Evolutionary conservation across 768 basidiomycete genomes (phyloP).

Genomic region (Mycena vitilis): DNA sequence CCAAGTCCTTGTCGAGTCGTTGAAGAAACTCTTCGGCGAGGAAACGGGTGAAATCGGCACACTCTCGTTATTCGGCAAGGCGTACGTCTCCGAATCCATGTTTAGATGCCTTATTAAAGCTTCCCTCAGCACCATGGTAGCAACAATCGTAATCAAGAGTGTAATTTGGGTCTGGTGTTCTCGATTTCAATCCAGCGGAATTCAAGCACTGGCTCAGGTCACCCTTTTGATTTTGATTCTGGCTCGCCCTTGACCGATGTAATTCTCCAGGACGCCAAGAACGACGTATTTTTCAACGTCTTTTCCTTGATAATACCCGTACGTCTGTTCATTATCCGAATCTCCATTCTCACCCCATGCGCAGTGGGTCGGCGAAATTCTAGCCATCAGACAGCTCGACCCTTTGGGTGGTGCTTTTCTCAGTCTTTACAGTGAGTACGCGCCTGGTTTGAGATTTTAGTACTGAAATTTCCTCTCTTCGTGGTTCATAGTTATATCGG

Average conservation of each 20-base stretch:
- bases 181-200: slow-evolving; percentile 26
- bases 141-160: slow-evolving; percentile 32
- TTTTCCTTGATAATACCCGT: slow-evolving; percentile 35
- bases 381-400: slow-evolving; percentile 34
- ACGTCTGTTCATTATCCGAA: neutral
- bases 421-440: slow-evolving; percentile 32
- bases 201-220: slow-evolving; percentile 37
- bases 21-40: slow-evolving; percentile 31
- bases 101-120: neutral
- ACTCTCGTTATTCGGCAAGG: slow-evolving; percentile 33
- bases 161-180: slow-evolving; percentile 36
- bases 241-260: neutral
- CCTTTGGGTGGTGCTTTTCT: slow-evolving; percentile 35
- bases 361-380: slow-evolving; percentile 36
- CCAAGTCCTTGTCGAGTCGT: slow-evolving; percentile 31
- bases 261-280: slow-evolving; percentile 32
- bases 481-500: slow-evolving; percentile 23
- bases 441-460: too few species aligned
- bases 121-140: slow-evolving; percentile 29
- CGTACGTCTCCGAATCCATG: slow-evolving; percentile 13
- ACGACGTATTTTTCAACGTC: slow-evolving; percentile 38
- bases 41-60: slow-evolving; percentile 31
- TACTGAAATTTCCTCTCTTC: neutral
- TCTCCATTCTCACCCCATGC: neutral
- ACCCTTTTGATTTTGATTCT: neutral